phyloP scores from a whole-genome alignment of 176 grass and related monocot genomes.

The Rhynchospora breviuscula region DNA sequence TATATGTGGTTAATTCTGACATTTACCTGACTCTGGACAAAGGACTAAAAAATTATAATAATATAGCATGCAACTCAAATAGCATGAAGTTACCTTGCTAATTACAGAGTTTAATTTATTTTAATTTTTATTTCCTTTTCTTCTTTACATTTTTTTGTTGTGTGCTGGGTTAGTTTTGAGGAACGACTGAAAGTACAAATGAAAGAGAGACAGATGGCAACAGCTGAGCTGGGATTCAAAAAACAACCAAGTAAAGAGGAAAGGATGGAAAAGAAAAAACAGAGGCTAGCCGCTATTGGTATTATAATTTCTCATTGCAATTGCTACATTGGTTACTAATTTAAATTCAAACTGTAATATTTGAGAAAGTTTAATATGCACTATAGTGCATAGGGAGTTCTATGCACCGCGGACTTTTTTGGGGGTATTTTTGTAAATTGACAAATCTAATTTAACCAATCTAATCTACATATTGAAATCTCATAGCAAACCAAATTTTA shows the following conservation, averaged over 20 bases:
- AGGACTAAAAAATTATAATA: neutral
- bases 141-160: neutral
- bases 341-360: neutral
- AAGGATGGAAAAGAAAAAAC: constrained; percentile 90
- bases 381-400: too few species aligned
- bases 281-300: constrained; percentile 96
- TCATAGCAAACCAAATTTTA: too few species aligned
- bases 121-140: constrained; percentile 1
- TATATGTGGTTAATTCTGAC: too few species aligned
- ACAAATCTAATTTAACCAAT: too few species aligned
- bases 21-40: neutral
- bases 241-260: constrained; percentile 74
- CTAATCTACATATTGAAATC: too few species aligned
- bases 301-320: constrained; percentile 22
- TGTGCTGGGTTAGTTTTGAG: constrained; percentile 51
- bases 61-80: neutral
- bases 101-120: neutral
- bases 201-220: constrained; percentile 79
- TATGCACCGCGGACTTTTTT: too few species aligned
- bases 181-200: constrained; percentile 72
- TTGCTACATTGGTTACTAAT: neutral
- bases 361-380: too few species aligned
- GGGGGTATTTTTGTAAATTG: too few species aligned
- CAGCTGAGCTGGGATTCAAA: constrained; percentile 73
- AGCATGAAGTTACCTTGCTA: neutral